A percentile compares a stretch with the other conserved stretches of the same genome.
Evolutionary conservation across 495 filamentous ascomycete genomes (phyloP).

Genomic region (Xylaria sp.): DNA sequence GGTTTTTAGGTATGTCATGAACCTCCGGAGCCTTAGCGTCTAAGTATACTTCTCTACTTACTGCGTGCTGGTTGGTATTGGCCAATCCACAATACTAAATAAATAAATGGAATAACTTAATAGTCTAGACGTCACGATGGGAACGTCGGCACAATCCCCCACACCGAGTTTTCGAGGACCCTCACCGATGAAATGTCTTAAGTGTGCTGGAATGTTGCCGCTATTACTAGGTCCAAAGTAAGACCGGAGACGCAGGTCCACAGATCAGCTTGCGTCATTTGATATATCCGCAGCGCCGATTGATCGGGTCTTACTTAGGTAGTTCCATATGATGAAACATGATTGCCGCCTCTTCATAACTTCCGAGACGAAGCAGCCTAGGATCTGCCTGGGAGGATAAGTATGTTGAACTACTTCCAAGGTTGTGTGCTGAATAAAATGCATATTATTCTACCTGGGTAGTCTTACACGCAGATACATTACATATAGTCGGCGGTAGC

Average conservation of each 20-base stretch:
- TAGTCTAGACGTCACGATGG: not conserved
- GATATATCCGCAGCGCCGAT: not conserved
- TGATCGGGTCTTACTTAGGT: not conserved
- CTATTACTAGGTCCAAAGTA: not conserved
- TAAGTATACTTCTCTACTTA: not conserved
- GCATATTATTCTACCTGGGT: no score
- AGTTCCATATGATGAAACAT: conserved; percentile 5
- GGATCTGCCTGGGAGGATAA: no score
- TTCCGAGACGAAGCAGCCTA: no score
- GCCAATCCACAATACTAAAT: not conserved
- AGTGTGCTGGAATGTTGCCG: conserved; percentile 2
- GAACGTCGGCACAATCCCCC: not conserved
- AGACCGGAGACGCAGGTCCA: conserved; percentile 7
- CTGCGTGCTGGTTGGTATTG: not conserved
- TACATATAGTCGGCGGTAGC: not conserved
- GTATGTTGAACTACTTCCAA: no score
- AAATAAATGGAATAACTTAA: not conserved
- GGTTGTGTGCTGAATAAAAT: not conserved
- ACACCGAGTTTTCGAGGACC: not conserved
- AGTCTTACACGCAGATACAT: no score
- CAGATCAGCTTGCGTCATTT: conserved; percentile 13
- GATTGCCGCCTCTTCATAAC: not conserved
- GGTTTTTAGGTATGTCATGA: not conserved
- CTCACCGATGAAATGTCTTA: not conserved
- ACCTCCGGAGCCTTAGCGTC: not conserved